Evolutionary conservation across 2,329 filamentous ascomycete genomes (phyloP), one percentile per base, ranked within the genome.

Genomic region (Dissoconium aciculare): DNA sequence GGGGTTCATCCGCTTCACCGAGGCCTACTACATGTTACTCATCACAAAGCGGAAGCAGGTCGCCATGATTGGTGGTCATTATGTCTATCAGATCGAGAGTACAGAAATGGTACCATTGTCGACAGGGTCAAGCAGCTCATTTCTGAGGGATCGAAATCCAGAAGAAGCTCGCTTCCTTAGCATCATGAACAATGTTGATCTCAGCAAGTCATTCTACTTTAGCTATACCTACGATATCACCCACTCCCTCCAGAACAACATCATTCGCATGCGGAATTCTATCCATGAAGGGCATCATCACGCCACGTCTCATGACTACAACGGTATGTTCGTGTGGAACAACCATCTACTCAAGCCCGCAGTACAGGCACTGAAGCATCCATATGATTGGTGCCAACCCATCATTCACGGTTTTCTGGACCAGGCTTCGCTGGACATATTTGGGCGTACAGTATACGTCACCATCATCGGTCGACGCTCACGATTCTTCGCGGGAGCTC

Each of bases 301-400:
- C 15, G 64, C 68, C 3, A 34, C 38, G 5, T n/a, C n/a, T n/a
- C 62, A 65, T 24, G 72, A 84, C 43, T 78, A 78, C 51, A 92
- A 94, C 47, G 72, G 78, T 23, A 98, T 98, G 89, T 98, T 98
- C 51, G 79, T 95, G 3, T 98, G 89, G 89, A 98, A 98, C 46
- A 73, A 81, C 43, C 80, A 94, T 54, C 66, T 98, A 4, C 66
- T 98, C 11, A 66, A 77, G 36, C 85, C 89, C 1, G 83, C 78
- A 0, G 63, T 69, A 9, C 58, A 63, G 11, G 68, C 67, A 4
- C 60, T 98, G 23, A 77, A 78, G 39, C 79, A 85, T 45, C 75
- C 82, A 0, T 93, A 82, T 50, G 84, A 95, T 50, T 98, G 89
- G 89, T 98, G 87, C 53, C 69, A 91, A 14, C 85, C 89, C 0